These are phyloP conservation scores for Didymella segeticola DNA, from an alignment of 2,329 filamentous ascomycete species.

Conservation along the genomic window DNA sequence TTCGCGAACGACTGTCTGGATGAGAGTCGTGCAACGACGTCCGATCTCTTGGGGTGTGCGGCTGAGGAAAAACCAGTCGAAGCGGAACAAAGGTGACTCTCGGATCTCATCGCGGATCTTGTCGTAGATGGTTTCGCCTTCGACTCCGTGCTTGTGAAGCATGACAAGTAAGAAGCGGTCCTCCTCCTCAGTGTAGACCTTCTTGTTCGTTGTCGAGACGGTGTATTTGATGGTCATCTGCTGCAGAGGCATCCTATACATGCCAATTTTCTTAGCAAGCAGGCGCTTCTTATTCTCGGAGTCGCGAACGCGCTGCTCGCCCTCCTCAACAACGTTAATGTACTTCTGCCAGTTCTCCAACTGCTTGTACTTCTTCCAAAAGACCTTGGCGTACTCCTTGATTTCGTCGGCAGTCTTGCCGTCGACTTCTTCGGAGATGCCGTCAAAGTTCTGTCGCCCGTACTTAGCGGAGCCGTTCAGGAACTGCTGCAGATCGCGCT, in stretches of 20 bases:
- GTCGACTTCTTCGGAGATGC: slow-evolving; percentile 88
- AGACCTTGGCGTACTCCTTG: slow-evolving; percentile 89
- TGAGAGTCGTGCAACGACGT: slow-evolving; percentile 88
- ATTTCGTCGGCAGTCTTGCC: slow-evolving; percentile 87
- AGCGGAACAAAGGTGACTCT: slow-evolving; percentile 91
- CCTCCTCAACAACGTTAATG: slow-evolving; percentile 86
- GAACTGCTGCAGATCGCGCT: slow-evolving; percentile 97
- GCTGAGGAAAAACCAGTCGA: slow-evolving; percentile 99
- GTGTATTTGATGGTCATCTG: slow-evolving; percentile 99
- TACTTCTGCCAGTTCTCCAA: slow-evolving; percentile 90
- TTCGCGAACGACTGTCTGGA: slow-evolving; percentile 93
- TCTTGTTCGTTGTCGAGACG: slow-evolving; percentile 98
- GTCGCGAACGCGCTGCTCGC: slow-evolving; percentile 87
- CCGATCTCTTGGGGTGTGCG: slow-evolving; percentile 92
- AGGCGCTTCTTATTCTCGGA: slow-evolving; percentile 93
- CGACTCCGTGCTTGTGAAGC: slow-evolving; percentile 89
- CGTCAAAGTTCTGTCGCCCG: slow-evolving; percentile 82
- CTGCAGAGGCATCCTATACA: slow-evolving; percentile 96
- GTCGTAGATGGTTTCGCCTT: slow-evolving; percentile 89
- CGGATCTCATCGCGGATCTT: slow-evolving; percentile 97
- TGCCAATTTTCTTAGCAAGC: slow-evolving; percentile 91
- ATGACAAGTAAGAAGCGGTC: slow-evolving; percentile 94
- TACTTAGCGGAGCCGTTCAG: slow-evolving; percentile 94
- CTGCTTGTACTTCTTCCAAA: slow-evolving; percentile 94
- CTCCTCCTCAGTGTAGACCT: slow-evolving; percentile 98